Evolutionary conservation across 495 filamentous ascomycete species (phyloP).

Genomic region (Penicillium canescens): DNA sequence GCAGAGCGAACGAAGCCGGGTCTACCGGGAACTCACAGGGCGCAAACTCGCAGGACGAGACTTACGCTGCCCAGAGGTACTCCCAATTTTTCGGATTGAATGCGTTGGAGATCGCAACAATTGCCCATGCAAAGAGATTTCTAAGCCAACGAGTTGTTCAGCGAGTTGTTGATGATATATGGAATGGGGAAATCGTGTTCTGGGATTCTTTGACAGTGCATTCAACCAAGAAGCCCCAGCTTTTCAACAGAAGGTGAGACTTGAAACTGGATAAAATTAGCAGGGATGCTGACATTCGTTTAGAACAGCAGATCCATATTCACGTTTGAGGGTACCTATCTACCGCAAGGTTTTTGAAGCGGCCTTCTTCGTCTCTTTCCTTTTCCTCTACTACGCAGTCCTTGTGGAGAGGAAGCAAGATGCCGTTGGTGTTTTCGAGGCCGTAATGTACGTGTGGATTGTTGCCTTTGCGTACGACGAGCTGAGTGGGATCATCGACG

Average conservation of each 20-base stretch:
- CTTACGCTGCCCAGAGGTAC: slow-evolving; percentile 55
- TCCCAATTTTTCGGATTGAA: slow-evolving; percentile 75
- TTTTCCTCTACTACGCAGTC: slow-evolving; percentile 82
- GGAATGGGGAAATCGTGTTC: slow-evolving; percentile 89
- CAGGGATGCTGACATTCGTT: slow-evolving; percentile 9
- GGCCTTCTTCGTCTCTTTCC: slow-evolving; percentile 78
- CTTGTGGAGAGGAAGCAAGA: slow-evolving; percentile 61
- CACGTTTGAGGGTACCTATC: slow-evolving; percentile 81
- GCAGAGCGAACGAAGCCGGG: slow-evolving; percentile 11
- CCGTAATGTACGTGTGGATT: slow-evolving; percentile 66
- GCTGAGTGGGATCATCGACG: slow-evolving; percentile 77
- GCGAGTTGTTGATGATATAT: slow-evolving; percentile 84
- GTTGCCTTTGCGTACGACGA: slow-evolving; percentile 88
- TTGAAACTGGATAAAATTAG: neutral
- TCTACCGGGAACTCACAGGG: slow-evolving; percentile 6
- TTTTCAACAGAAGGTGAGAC: slow-evolving; percentile 68
- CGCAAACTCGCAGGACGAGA: slow-evolving; percentile 10
- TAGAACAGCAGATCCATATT: slow-evolving; percentile 76
- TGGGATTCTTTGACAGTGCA: slow-evolving; percentile 81
- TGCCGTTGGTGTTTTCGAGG: slow-evolving; percentile 51
- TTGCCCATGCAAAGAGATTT: slow-evolving; percentile 89
- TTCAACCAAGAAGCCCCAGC: slow-evolving; percentile 75
- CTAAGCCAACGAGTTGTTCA: slow-evolving; percentile 84
- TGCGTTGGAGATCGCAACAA: slow-evolving; percentile 85
- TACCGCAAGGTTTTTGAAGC: slow-evolving; percentile 92